phyloP scores from a whole-genome alignment of 2,329 filamentous ascomycete genomes.

The Chaetomiaceae sp. region DNA sequence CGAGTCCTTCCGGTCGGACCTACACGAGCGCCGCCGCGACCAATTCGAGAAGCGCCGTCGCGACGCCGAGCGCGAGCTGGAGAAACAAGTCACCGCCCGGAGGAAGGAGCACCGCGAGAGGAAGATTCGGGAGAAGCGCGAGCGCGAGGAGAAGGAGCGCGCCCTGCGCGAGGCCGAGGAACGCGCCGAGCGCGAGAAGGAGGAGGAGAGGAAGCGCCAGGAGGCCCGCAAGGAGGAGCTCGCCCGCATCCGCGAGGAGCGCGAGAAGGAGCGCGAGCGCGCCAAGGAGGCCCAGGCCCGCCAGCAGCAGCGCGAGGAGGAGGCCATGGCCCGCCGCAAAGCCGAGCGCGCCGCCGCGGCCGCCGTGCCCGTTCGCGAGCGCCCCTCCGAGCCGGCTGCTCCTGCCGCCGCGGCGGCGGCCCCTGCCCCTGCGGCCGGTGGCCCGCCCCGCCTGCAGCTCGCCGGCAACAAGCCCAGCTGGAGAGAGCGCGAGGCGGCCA shows the following conservation, averaged over 20 bases:
- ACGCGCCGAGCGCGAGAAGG: constrained; percentile 70
- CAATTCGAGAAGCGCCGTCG: constrained; percentile 94
- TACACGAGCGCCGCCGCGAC: constrained; percentile 82
- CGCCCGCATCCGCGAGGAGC: constrained; percentile 59
- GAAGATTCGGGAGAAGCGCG: constrained; percentile 73
- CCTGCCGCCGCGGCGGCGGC: constrained; percentile 28
- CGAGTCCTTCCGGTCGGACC: constrained; percentile 72
- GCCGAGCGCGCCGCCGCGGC: constrained; percentile 48
- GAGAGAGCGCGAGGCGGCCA: constrained; percentile 64
- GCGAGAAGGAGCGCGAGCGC: constrained; percentile 63
- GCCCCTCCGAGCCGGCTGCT: constrained; percentile 38
- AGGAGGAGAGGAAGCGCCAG: constrained; percentile 72
- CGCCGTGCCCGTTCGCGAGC: constrained; percentile 29
- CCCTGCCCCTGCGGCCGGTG: constrained; percentile 27
- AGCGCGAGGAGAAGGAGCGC: constrained; percentile 78
- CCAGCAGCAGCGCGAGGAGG: constrained; percentile 80
- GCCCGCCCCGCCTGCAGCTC: constrained; percentile 57
- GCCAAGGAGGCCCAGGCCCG: constrained; percentile 55
- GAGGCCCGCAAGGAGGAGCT: constrained; percentile 72
- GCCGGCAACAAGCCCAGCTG: constrained; percentile 59
- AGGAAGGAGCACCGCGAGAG: constrained; percentile 84
- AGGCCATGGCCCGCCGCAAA: constrained; percentile 70
- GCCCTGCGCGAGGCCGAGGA: constrained; percentile 79
- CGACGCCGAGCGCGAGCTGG: constrained; percentile 85
- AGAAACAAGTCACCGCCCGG: constrained; percentile 82